Conservation (phyloP, 2,329 filamentous ascomycete species). For the Fusarium begoniae region DNA sequence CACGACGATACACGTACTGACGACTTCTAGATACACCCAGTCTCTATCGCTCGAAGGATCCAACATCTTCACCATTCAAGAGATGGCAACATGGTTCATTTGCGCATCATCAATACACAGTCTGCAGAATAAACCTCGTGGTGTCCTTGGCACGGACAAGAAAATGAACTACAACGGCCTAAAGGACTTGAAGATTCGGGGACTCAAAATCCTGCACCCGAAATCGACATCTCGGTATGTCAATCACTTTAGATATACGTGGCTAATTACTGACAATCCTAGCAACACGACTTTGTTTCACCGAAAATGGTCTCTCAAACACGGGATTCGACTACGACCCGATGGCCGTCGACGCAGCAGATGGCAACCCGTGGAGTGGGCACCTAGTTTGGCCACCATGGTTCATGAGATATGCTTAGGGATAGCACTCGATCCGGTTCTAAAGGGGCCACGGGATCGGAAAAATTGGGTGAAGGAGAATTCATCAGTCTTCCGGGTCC, state of each 20-base stretch:
- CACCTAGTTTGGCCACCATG: neutral
- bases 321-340: neutral
- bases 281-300: neutral
- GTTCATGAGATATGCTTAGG: neutral
- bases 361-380: neutral
- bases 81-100: neutral
- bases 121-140: neutral
- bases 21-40: neutral
- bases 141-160: neutral
- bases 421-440: neutral
- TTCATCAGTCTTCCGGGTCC: neutral
- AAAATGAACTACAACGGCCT: neutral
- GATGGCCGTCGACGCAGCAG: neutral
- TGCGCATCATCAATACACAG: neutral
- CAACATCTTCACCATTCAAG: neutral
- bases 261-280: neutral
- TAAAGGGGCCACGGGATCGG: neutral
- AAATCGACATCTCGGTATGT: neutral
- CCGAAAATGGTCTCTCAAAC: neutral
- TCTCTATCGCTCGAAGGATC: neutral
- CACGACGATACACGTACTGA: neutral
- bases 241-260: neutral
- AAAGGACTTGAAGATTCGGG: neutral
- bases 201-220: neutral
- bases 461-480: neutral